Percentiles rank a stretch among this genome's conserved stretches.
phyloP scores from a whole-genome alignment of 805 yeast species.

The Candida quercuum region DNA sequence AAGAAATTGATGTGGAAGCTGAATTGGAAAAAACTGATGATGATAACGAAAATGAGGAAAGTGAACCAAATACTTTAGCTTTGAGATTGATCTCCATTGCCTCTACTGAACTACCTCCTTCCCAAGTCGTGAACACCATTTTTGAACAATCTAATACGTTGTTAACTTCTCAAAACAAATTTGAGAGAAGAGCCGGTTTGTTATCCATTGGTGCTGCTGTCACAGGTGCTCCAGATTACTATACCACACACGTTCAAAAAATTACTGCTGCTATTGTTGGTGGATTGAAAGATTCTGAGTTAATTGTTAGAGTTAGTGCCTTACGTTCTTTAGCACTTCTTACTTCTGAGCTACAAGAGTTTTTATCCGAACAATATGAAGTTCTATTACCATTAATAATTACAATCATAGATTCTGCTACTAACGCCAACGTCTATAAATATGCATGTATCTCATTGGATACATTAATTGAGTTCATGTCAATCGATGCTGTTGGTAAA shows the following conservation, averaged over 20 bases:
- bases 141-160: constrained; percentile 56
- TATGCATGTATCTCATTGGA: constrained; percentile 90
- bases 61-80: constrained; percentile 70
- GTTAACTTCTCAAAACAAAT: constrained; percentile 58
- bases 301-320: constrained; percentile 80
- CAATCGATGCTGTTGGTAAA: constrained; percentile 73
- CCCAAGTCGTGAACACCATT: constrained; percentile 81
- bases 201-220: constrained; percentile 78
- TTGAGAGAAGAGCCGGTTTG: constrained; percentile 83
- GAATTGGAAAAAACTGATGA: constrained; percentile 78
- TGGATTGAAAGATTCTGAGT: constrained; percentile 73
- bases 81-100: constrained; percentile 74
- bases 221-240: constrained; percentile 92
- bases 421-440: constrained; percentile 78
- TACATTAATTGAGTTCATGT: constrained; percentile 86
- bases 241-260: constrained; percentile 67
- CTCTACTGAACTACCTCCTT: constrained; percentile 83
- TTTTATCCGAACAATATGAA: constrained; percentile 79
- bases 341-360: constrained; percentile 80
- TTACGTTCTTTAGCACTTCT: constrained; percentile 73
- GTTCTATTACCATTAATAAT: constrained; percentile 81
- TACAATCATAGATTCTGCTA: constrained; percentile 79
- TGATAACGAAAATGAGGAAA: constrained; percentile 92
- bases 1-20: constrained; percentile 72
- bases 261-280: constrained; percentile 65